Conservation (phyloP, 148 eudicot genomes). For the Suaeda aralocaspica region DNA sequence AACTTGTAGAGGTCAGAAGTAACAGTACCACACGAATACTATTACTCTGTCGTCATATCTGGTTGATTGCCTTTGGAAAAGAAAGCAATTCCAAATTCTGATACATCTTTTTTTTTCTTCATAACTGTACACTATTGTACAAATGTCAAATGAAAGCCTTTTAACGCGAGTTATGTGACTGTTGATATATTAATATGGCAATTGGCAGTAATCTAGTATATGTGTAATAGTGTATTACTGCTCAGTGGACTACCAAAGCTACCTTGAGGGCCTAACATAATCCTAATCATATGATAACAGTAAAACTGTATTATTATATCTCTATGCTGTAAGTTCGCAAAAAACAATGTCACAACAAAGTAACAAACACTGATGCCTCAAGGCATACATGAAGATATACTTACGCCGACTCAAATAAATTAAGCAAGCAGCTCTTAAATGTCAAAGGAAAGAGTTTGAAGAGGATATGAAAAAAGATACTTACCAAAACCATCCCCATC, state of each 20-base stretch:
- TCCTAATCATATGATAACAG: not conserved
- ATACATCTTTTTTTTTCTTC: too few species aligned
- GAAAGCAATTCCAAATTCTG: too few species aligned
- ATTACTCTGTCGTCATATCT: too few species aligned
- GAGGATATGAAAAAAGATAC: not conserved
- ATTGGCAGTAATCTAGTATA: too few species aligned
- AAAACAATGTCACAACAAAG: not conserved
- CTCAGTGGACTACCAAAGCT: not conserved
- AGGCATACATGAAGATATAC: not conserved
- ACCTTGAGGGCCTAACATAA: not conserved
- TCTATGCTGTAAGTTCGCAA: not conserved
- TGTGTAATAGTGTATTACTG: too few species aligned
- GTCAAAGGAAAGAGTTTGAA: not conserved
- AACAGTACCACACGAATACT: too few species aligned
- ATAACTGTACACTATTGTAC: too few species aligned
- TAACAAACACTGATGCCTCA: not conserved
- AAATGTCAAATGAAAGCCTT: too few species aligned
- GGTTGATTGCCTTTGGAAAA: too few species aligned
- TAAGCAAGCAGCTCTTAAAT: not conserved
- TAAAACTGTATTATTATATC: not conserved
- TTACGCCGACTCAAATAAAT: not conserved
- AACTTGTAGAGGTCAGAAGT: too few species aligned
- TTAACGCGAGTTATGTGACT: too few species aligned
- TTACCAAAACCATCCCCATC: constrained; percentile 97
- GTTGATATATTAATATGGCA: too few species aligned